phyloP scores from a whole-genome alignment of 306 rosid species.

The Quercus berberidifolia region DNA sequence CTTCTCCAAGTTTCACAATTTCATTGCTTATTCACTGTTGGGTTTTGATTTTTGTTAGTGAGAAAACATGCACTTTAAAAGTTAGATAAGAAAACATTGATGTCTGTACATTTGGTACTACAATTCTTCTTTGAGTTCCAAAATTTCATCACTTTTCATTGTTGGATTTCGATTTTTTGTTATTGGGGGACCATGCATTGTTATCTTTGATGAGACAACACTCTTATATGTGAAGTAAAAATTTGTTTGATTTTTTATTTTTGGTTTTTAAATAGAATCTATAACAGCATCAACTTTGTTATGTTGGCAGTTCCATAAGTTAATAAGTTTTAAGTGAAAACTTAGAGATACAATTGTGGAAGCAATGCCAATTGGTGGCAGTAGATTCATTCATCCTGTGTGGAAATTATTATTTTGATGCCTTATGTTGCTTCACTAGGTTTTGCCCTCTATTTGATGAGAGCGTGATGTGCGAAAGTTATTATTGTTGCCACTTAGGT shows the following conservation, averaged over 20 bases:
- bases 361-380: too few relatives aligned
- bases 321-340: too few relatives aligned
- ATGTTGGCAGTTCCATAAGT: too few relatives aligned
- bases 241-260: neutral
- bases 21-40: too few relatives aligned
- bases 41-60: too few relatives aligned
- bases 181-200: neutral
- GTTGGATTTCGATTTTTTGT: neutral
- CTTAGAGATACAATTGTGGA: too few relatives aligned
- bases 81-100: conserved; percentile 31
- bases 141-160: neutral
- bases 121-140: neutral
- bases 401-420: neutral
- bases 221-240: neutral
- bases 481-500: too few relatives aligned
- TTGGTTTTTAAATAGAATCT: neutral
- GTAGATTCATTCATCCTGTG: too few relatives aligned
- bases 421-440: neutral
- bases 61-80: too few relatives aligned
- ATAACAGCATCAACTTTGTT: neutral
- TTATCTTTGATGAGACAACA: neutral
- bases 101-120: conserved; percentile 77
- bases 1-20: neutral
- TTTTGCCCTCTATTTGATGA: neutral
- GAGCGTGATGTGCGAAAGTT: neutral